Evolutionary conservation across 208 protist genomes (phyloP).

Genomic region (Crithidia fasciculata): DNA sequence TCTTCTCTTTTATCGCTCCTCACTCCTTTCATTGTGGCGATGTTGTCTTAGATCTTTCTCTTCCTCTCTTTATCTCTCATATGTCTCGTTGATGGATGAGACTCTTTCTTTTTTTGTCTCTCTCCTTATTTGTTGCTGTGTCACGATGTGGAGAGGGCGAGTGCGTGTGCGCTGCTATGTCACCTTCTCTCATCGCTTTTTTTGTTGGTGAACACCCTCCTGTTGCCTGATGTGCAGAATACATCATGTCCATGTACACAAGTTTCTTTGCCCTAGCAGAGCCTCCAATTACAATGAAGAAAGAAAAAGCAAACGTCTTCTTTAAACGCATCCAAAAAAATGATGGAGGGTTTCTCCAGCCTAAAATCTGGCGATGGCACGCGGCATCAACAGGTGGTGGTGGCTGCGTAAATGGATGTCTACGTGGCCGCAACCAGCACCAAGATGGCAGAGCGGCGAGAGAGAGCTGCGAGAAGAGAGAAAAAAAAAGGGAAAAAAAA

Average conservation of each 20-base stretch:
- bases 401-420: no score
- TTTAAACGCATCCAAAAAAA: no score
- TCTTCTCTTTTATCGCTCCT: not conserved
- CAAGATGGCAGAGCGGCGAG: no score
- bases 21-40: not conserved
- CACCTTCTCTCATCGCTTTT: not conserved
- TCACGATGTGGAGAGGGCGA: not conserved
- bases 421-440: no score
- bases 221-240: not conserved
- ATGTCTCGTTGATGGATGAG: not conserved
- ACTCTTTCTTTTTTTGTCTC: not conserved
- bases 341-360: no score
- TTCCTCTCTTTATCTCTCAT: not conserved
- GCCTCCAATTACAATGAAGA: not conserved
- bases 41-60: not conserved
- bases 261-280: constrained; percentile 14
- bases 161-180: not conserved
- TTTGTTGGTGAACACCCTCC: not conserved
- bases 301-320: constrained; percentile 6
- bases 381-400: no score
- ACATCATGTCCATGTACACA: constrained; percentile 14
- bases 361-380: no score
- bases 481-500: constrained; percentile 20
- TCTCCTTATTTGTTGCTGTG: constrained; percentile 1
- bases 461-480: not conserved